Percentiles rank a stretch among this genome's conserved stretches.
These are phyloP conservation scores for Inga laurina DNA, from an alignment of 306 rosid genomes.

Conservation along the genomic window DNA sequence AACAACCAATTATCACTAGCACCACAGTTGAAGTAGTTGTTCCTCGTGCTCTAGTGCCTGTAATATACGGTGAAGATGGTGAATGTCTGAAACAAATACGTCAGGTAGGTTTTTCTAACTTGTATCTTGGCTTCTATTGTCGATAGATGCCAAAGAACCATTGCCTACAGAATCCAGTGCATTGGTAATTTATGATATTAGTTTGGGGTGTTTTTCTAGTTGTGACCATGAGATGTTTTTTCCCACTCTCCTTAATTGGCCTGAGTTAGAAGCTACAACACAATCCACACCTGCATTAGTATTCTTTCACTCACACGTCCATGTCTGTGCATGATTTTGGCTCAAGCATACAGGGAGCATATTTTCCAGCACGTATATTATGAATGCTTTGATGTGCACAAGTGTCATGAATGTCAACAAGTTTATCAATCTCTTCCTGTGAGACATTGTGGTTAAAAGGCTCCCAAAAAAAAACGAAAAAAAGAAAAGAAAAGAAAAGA, in stretches of 20 bases:
- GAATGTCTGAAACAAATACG: constrained; percentile 96
- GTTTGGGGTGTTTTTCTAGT: constrained; percentile 18
- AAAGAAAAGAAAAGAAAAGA: background rate
- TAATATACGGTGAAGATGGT: constrained; percentile 88
- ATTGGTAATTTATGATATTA: constrained; percentile 21
- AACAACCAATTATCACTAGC: constrained; percentile 70
- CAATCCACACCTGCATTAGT: background rate
- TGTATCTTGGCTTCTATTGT: background rate
- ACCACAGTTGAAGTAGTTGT: constrained; percentile 93
- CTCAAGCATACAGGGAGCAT: constrained; percentile 4
- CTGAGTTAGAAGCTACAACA: background rate
- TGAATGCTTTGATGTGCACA: constrained; percentile 11
- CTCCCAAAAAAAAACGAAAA: background rate
- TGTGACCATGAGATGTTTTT: constrained; percentile 13
- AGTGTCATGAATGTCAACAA: background rate
- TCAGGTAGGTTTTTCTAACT: constrained; percentile 53
- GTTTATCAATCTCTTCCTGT: background rate
- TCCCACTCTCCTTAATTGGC: constrained; percentile 14
- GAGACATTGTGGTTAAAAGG: background rate
- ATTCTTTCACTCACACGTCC: background rate
- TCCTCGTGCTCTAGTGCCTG: constrained; percentile 77
- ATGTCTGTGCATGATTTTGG: background rate
- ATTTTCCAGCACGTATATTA: background rate
- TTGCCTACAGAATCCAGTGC: constrained; percentile 19
- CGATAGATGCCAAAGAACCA: background rate